Percentiles rank a stretch among this genome's conserved stretches.
These are phyloP conservation scores for Leucocoprinus sp. DNA, from an alignment of 768 basidiomycete genomes.

Conservation along the genomic window DNA sequence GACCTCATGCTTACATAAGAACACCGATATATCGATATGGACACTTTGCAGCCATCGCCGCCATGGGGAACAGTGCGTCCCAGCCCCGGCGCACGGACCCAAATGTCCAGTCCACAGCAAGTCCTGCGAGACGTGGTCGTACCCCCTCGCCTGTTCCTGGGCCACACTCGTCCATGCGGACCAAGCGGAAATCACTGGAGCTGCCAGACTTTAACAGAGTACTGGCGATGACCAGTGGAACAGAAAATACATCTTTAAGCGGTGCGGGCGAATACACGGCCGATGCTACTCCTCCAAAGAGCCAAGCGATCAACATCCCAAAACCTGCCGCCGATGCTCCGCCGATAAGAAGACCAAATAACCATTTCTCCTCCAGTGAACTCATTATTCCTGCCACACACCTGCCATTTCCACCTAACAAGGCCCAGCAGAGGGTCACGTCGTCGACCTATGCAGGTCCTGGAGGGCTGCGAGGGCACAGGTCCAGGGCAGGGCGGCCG, in stretches of 20 bases:
- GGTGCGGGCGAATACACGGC: conserved; percentile 12
- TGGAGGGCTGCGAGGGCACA: background rate
- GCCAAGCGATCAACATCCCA: conserved; percentile 34
- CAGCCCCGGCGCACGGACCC: conserved; percentile 5
- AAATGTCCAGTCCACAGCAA: background rate
- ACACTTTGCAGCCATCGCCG: background rate
- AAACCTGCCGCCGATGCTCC: conserved; percentile 19
- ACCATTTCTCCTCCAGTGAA: conserved; percentile 22
- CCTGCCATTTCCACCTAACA: conserved; percentile 18
- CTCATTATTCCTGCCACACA: conserved; percentile 20
- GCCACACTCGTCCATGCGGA: conserved; percentile 50
- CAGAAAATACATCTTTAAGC: conserved; percentile 16
- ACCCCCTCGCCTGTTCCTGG: conserved; percentile 30
- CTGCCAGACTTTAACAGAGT: conserved; percentile 56
- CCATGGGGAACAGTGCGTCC: conserved; percentile 18
- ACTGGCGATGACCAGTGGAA: too few species aligned
- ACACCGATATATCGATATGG: background rate
- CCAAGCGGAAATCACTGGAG: conserved; percentile 68
- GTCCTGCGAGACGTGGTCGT: conserved; percentile 5
- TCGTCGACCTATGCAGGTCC: background rate
- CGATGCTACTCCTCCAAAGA: conserved; percentile 21
- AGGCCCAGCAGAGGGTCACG: conserved; percentile 8
- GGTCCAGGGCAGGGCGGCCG: conserved; percentile 18
- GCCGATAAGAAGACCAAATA: conserved; percentile 17
- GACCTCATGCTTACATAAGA: conserved; percentile 4